A percentile compares a stretch with the other conserved stretches of the same genome.
Evolutionary conservation across 2,329 filamentous ascomycete species (phyloP).

Genomic region (Peltaster fructicola): DNA sequence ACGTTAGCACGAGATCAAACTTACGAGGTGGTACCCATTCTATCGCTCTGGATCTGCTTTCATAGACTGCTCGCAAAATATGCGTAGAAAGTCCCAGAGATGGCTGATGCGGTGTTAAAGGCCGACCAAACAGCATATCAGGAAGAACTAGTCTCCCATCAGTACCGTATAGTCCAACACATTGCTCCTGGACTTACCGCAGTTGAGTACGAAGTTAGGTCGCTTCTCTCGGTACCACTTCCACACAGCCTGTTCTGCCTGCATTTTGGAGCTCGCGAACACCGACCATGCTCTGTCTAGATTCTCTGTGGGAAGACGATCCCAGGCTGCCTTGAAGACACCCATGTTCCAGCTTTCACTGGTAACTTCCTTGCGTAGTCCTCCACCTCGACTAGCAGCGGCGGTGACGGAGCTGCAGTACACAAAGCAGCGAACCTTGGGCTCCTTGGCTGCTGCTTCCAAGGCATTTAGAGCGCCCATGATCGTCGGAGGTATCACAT

Average conservation of each 20-base stretch:
- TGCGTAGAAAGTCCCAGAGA: no score
- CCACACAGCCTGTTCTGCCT: slow-evolving; percentile 26
- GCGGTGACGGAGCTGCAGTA: slow-evolving; percentile 24
- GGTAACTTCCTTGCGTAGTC: slow-evolving; percentile 17
- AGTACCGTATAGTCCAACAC: no score
- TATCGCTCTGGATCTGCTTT: no score
- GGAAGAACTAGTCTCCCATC: no score
- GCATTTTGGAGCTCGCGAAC: slow-evolving; percentile 27
- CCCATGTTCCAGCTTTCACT: slow-evolving; percentile 22
- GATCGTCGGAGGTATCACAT: slow-evolving; percentile 25
- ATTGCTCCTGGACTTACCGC: no score
- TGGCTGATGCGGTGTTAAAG: no score
- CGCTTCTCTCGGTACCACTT: slow-evolving; percentile 25
- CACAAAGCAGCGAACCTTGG: slow-evolving; percentile 25
- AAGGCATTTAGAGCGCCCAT: slow-evolving; percentile 21
- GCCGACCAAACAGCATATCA: no score
- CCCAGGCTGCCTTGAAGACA: slow-evolving; percentile 16
- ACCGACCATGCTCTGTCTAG: slow-evolving; percentile 11
- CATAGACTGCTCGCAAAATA: no score
- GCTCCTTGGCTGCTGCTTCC: slow-evolving; percentile 23
- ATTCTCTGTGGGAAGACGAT: slow-evolving; percentile 12
- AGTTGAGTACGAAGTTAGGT: slow-evolving; percentile 25
- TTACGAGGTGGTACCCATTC: no score
- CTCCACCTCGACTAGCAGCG: slow-evolving; percentile 14
- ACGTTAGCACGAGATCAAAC: no score